Base-by-base conservation (phyloP, 176 grass and related monocot species). In the Avena atlantica region DNA sequence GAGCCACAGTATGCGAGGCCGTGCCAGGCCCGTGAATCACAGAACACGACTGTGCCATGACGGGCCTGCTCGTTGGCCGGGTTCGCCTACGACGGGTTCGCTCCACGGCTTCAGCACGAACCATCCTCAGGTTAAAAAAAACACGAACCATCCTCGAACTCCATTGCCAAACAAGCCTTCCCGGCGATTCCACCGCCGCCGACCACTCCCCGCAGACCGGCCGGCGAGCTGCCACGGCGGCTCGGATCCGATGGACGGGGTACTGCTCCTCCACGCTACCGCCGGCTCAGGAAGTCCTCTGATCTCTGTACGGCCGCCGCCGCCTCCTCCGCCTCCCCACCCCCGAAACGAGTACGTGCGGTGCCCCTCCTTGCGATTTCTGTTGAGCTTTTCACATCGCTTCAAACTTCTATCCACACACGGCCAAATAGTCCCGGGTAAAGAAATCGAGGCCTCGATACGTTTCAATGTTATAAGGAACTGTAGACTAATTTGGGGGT, bases 81-180 rank as follows among this genome's bases (percentile, higher is more conserved):
- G 40, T 42, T 42, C 40, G 40, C 6, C 40, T 42, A 42, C 5
- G 37, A 10, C 45, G 45, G 45, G 9, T 47, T 47, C 45, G 45
- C 45, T 47, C 45, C 45, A 47, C 45, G 45, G 45, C 45, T 12
- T 51, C 49, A 12, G 14, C 49, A 13, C 49, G 2, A 13, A 51
- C 49, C 49, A 10, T 51, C 49, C 49, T 13, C 49, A 4, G 49
- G 40, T 42, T 6, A 42, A 42, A 42, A 42, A 42, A 42, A 42
- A 42, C 40, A 42, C 40, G 40, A 51, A 51, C 11, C 49, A 51
- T 12, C 49, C 49, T 51, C 49, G 0, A 51, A 51, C 49, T 51
- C 49, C 49, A 51, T 13, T 3, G 49, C 49, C 76, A 87, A 67
- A 78, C 81, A 92, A 94, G 92, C 80, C 75, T 87, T 87, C 50